Conservation (phyloP, 176 grass and related monocot genomes). For the Oryza nivara region DNA sequence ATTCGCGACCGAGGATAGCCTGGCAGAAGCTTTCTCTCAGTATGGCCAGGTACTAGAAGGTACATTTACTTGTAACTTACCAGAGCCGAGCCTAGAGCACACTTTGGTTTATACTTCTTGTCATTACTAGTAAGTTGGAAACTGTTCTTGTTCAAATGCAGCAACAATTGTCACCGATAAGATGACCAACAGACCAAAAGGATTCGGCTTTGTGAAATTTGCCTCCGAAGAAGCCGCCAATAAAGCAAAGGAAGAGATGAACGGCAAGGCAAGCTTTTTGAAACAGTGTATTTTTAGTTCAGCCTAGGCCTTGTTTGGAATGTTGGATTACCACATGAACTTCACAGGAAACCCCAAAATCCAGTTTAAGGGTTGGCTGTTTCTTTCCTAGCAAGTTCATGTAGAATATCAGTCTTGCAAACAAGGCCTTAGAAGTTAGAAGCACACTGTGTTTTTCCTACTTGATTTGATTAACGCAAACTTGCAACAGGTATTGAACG, state of each 20-base stretch:
- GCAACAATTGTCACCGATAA: conserved; percentile 59
- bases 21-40: conserved; percentile 49
- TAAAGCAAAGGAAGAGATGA: conserved; percentile 66
- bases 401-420: background rate
- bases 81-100: background rate
- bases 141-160: conserved; percentile 45
- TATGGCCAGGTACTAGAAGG: conserved; percentile 88
- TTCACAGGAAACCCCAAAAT: background rate
- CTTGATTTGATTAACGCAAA: conserved; percentile 4
- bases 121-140: conserved; percentile 23
- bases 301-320: background rate
- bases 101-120: background rate
- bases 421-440: background rate
- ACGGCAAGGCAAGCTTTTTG: conserved; percentile 67
- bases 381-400: background rate
- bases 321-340: background rate
- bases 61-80: conserved; percentile 22
- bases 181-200: conserved; percentile 63
- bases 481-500: conserved; percentile 53
- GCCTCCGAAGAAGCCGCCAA: conserved; percentile 50
- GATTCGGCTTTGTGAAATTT: conserved; percentile 91
- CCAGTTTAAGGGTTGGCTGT: background rate
- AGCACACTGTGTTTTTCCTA: background rate
- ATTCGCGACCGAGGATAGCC: conserved; percentile 51
- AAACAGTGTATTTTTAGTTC: background rate